phyloP scores from a whole-genome alignment of 2,329 filamentous ascomycete genomes.

The Phoma herbarum region DNA sequence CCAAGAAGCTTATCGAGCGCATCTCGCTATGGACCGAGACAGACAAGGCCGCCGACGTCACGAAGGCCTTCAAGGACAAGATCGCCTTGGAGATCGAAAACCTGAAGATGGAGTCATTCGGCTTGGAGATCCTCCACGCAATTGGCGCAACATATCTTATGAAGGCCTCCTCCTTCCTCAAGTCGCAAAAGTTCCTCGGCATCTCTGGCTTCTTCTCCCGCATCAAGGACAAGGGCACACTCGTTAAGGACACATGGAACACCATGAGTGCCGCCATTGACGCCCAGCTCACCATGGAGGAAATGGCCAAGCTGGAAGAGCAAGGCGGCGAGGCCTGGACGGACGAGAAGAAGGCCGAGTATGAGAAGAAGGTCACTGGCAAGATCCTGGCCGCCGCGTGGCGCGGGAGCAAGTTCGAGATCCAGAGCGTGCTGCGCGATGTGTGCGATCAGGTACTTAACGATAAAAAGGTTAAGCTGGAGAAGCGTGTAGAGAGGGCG shows the following conservation, averaged over 20 bases:
- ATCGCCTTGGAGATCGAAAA: slow-evolving; percentile 95
- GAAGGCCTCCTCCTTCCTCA: slow-evolving; percentile 87
- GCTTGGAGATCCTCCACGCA: slow-evolving; percentile 93
- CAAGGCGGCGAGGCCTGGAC: slow-evolving; percentile 97
- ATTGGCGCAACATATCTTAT: slow-evolving; percentile 90
- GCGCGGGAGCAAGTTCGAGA: slow-evolving; percentile 97
- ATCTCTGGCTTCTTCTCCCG: slow-evolving; percentile 94
- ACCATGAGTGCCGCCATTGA: slow-evolving; percentile 97
- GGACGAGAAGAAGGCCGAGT: slow-evolving; percentile 94
- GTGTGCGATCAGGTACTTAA: slow-evolving; percentile 91
- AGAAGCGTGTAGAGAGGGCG: slow-evolving; percentile 89
- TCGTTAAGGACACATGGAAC: slow-evolving; percentile 98
- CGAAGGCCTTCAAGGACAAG: slow-evolving; percentile 90
- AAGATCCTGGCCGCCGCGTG: slow-evolving; percentile 98
- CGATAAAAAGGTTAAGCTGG: slow-evolving; percentile 77
- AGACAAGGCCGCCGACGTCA: slow-evolving; percentile 86
- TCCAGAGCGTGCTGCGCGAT: slow-evolving; percentile 92
- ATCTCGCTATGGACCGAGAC: slow-evolving; percentile 97
- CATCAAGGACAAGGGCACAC: slow-evolving; percentile 93
- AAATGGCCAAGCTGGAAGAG: slow-evolving; percentile 97
- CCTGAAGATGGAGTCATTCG: slow-evolving; percentile 98
- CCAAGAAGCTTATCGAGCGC: slow-evolving; percentile 85
- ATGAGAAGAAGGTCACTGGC: slow-evolving; percentile 93
- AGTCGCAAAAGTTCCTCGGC: slow-evolving; percentile 95
- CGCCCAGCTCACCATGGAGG: slow-evolving; percentile 97